Base-by-base conservation (phyloP, 345 rosid species). In the Populus ilicifolia region DNA sequence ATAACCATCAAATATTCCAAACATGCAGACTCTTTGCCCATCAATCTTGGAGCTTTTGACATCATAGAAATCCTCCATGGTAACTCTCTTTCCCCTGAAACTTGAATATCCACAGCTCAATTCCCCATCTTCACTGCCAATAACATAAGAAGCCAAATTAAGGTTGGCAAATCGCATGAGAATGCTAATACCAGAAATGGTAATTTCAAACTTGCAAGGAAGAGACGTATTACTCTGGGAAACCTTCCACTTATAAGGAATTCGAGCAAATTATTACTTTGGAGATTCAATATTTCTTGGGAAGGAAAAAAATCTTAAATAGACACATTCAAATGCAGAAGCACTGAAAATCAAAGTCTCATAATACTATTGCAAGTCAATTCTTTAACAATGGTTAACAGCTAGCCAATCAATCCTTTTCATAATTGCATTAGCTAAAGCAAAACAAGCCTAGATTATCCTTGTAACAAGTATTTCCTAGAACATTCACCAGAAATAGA, bases 1-100 rank as follows among this genome's bases (percentile, higher is more conserved):
- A 92, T 86, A 80, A 96, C 99, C 99, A 86, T 96, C 98, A 81
- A 96, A 96, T 52, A 96, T 89, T 75, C 98, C 99, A 84, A 96
- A 96, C 97, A 94, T 90, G 93, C 84, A 89, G 80, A 96, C 91
- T 66, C 86, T 74, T 85, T 88, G 74, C 74, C 97, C 98, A 69
- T 91, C 88, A 78, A 94, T 90, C 41, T 78, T 86, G 77, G 97
- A 84, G 72, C 85, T 87, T 80, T 89, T 94, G 44, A 94, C 82
- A 80, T 94, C 97, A 77, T 84, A 96, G 82, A 89, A 96, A 79
- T 96, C 98, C 83, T 96, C 98, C 98, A 96, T 96, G 23, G 94
- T 89, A 36, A 89, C 91, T 79, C 99, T 90, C 90, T 94, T 96
- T 80, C 99, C 99, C 86, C 95, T 82, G 83, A 92, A 94, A 85